Evolutionary conservation across 768 basidiomycete genomes (phyloP), one percentile per base, ranked within the genome.

Genomic region (Cystofilobasidium bisporidii): DNA sequence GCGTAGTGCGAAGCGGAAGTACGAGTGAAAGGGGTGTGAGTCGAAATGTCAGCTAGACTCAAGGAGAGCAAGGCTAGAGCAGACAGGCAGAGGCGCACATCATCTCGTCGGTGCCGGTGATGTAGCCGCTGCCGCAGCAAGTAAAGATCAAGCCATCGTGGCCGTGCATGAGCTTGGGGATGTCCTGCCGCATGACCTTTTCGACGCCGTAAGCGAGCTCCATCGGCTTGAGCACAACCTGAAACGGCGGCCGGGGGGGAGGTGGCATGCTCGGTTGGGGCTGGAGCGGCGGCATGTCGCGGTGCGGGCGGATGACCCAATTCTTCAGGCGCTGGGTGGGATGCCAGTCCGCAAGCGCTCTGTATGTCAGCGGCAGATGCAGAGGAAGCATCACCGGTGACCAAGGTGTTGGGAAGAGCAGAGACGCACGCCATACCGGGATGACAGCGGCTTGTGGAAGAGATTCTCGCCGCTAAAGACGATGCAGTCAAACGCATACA

Each of bases 121-220:
- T 80, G 72, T 99, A 99, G 0, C 84, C 84, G 9, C 91, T 84
- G 74, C 83, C 87, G 14, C 87, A 89, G 72, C 89, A 88, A 1
- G 96, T 98, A 76, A 97, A 99, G 72, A 99, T 94, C 65, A 99
- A 84, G 0, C 96, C 96, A 72, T 99, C 96, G 70, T 88, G 93
- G 5, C 85, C 91, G 73, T 99, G 96, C 71, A 91, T 86, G 9
- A 98, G 79, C 18, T 80, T 81, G 8, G 92, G 89, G 56, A 99
- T 87, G 69, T 92, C 88, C 60, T 86, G 80, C 36, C 81, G 80
- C 73, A 98, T 88, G 18, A 98, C 91, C 65, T 87, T 84, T 63
- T 90, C 87, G 62, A 92, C 84, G 64, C 85, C 84, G 73, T 99
- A 98, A 12, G 94, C 90, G 45, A 86, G 81, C 67, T 84, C 85